Base-by-base conservation (phyloP, 1,139 yeast species). In the Candida sojae region DNA sequence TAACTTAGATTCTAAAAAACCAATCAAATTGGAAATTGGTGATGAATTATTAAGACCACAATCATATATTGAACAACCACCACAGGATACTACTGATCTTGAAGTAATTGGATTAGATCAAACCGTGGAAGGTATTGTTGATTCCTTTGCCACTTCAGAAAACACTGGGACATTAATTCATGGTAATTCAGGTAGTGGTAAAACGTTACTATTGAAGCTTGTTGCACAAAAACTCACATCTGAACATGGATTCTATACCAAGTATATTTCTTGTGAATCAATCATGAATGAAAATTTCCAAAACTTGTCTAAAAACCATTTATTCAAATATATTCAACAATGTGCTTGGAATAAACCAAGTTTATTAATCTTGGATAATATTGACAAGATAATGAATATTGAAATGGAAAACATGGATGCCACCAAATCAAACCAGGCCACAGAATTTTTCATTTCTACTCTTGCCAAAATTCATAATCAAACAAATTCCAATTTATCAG, bases 151-250 rank as follows among this genome's bases (percentile, higher is more conserved):
- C 10, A 62, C 77, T 44, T 77, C 84, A 42, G 71, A 70, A 39
- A 73, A 75, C 49, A 57, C 75, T 1, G 90, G 95, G 2, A 57
- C 69, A 1, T 68, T 89, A 46, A 61, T 92, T 0, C 78, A 83
- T 56, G 98, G 98, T 0, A 71, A 84, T 35, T 71, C 89, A 0
- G 97, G 97, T 0, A 78, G 90, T 53, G 98, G 97, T 1, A 92
- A 92, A 62, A 70, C 93, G 0, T 68, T 82, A 2, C 58, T 86
- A 0, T 62, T 84, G 13, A 66, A 72, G 6, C 68, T 75, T 32
- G 61, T 88, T 1, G 61, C 75, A 0, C 53, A 65, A 2, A 59
- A 60, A 6, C 63, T 87, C 13, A 53, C 61, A 6, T 45, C 59
- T 7, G 58, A 65, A 0, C 61, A 69, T 38, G 82, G 83, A 8